Base-by-base conservation (phyloP, 805 yeast genomes). In the Starmerella bombicola region DNA sequence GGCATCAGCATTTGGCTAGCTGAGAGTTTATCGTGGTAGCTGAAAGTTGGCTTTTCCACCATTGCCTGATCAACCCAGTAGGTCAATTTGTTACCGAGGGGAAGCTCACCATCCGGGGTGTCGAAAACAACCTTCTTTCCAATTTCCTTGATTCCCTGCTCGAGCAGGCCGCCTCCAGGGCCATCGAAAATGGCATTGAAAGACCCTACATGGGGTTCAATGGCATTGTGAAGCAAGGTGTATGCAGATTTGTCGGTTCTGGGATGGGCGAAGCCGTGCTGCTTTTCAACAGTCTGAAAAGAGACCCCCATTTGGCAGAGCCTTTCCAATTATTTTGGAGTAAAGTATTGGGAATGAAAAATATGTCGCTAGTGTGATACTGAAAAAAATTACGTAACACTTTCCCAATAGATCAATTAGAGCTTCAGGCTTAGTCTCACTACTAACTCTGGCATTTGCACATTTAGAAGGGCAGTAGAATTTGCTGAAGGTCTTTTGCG, bases 111-210 rank as follows among this genome's bases (percentile, higher is more conserved):
- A 39, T 79, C 84, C 45, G 67, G 72, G 22, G 85, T 76, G 61
- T 91, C 98, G 57, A 83, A 88, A 10, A 84, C 77, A 15, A 85
- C 76, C 55, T 78, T 82, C 45, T 73, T 63, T 8, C 97, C 98
- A 46, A 91, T 84, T 56, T 91, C 97, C 54, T 78, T 70, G 35
- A 80, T 93, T 2, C 81, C 96, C 38, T 79, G 65, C 59, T 86
- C 84, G 45, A 91, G 67, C 20, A 91, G 61, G 5, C 95, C 95
- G 35, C 88, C 93, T 33, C 69, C 76, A 19, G 81, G 75, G 33
- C 94, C 95, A 43, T 82, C 93, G 19, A 94, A 81, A 42, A 91
- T 68, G 4, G 96, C 96, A 68, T 91, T 80, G 69, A 91, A 91
- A 1, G 97, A 88, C 7, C 94, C 96, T 41, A 91, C 73, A 60